Evolutionary conservation across 495 filamentous ascomycete genomes (phyloP).

Genomic region (Talaromyces borbonicus): DNA sequence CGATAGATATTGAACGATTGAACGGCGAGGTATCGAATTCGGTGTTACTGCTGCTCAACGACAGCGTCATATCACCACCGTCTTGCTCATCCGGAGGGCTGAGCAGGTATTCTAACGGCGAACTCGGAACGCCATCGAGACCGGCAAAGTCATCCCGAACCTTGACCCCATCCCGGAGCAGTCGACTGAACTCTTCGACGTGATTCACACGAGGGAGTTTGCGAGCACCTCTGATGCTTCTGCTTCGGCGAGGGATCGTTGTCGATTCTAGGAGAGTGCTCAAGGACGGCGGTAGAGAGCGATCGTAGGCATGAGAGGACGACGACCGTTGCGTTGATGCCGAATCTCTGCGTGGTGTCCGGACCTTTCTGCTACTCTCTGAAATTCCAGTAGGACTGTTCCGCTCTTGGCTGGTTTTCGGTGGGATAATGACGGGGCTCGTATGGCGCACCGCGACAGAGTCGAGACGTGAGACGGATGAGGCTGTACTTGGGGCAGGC

Average conservation of each 20-base stretch:
- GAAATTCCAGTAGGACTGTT: constrained; percentile 13
- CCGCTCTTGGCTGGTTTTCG: constrained; percentile 23
- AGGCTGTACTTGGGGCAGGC: constrained; percentile 8
- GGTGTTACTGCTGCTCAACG: constrained; percentile 18
- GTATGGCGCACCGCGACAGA: constrained; percentile 14
- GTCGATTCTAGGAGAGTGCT: constrained; percentile 37
- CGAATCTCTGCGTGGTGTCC: not conserved
- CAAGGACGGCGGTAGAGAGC: constrained; percentile 24
- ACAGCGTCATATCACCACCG: constrained; percentile 15
- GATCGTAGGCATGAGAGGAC: constrained; percentile 23
- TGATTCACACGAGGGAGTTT: constrained; percentile 32
- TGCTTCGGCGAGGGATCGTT: constrained; percentile 29
- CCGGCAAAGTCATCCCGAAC: constrained; percentile 20
- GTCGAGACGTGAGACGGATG: not conserved
- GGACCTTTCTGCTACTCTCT: not conserved
- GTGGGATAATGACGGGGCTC: constrained; percentile 35
- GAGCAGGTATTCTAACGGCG: constrained; percentile 33
- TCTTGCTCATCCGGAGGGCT: constrained; percentile 35
- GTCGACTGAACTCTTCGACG: constrained; percentile 36
- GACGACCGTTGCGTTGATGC: constrained; percentile 20
- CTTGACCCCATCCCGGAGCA: constrained; percentile 32
- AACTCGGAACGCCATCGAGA: constrained; percentile 21
- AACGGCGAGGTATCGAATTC: constrained; percentile 34
- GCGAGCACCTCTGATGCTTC: constrained; percentile 22
- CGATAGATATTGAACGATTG: constrained; percentile 44